Evolutionary conservation across 305 asterid species (phyloP), one percentile per base, ranked within the genome.

Genomic region (Lippia alba): DNA sequence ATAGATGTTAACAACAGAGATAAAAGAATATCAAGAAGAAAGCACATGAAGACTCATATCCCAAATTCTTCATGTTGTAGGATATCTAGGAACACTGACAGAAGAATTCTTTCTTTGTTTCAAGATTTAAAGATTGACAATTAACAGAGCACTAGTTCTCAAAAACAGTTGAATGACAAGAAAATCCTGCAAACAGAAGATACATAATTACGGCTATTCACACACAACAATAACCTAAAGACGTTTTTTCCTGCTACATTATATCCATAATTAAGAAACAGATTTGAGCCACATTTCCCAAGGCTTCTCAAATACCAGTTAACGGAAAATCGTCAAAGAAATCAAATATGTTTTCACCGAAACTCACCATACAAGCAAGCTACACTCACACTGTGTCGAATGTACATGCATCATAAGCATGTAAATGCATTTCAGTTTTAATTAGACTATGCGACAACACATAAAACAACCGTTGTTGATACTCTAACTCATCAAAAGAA

Each of bases 121-220:
- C 40, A 39, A 36, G 18, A 16, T 19, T 24, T 24, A 24, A 24
- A 24, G 30, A 24, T 24, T 24, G 30, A 24, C 30, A 24, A 24
- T 24, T 24, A 24, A 66, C 54, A 12, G 71, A 54, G 19, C 39
- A 39, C 24, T 39, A 14, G 0, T 49, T n/a, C 20, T 15, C 55
- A 49, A 2, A 0, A 39, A 55, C 30, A 56, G 61, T 12, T 32
- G 30, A 55, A 55, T 24, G 60, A 24, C 65, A n/a, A 39, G 48
- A 61, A 68, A 18, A 61, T 40, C n/a, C 15, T 19, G 51, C 6
- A 18, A 54, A 67, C 66, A 55, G 15, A 68, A 67, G 9, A 62
- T 55, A 14, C 46, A 57, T 14, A 63, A 68, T 44, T 19, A 53
- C 54, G 5, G 24, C 46, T 66, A 56, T 41, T 70, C 18, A 64